Evolutionary conservation across 108 stramenopile species (phyloP), one percentile per base, ranked within the genome.

Genomic region (Seminavis robusta): DNA sequence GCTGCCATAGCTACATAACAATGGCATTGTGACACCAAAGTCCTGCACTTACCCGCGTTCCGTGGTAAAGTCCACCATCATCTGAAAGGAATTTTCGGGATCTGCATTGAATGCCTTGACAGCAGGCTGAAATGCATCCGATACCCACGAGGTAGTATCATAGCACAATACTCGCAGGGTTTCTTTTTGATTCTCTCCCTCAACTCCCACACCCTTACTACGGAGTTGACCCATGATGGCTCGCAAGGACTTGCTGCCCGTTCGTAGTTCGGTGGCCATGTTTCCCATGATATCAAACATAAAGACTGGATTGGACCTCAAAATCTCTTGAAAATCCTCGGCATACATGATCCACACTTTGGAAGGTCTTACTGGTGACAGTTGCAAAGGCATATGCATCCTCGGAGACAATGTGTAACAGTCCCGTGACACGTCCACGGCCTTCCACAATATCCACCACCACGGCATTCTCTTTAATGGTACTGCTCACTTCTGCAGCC

Each of bases 81-180:
- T 59, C n/a, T 63, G 15, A 0, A 76, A 27, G 8, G 17, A 30
- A 41, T 65, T 59, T n/a, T 70, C 38, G 10, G 50, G 30, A 8
- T 39, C 55, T 38, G 67, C 46, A 45, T 84, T 80, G 74, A 79
- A 84, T 40, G 42, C 33, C 34, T 59, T 19, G 19, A 80, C 27
- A 19, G 76, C 63, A 9, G 71, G 65, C 23, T 73, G 54, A 38
- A 81, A 79, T 11, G 63, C 75, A 20, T 76, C 72, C 9, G 32
- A 44, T 5, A 75, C 69, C 84, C 84, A 85, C 20, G 62, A 56
- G 15, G 84, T 85, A 0, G 80, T 63, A 43, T 85, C 84, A 46
- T 79, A 85, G 54, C 79, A 85, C 39, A 85, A 28, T 7, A 81
- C 74, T 26, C 73, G 73, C 26, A 80, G 30, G 0, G 43, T 34